A percentile compares a stretch with the other conserved stretches of the same genome.
Conservation (phyloP, 2,329 filamentous ascomycete species). For the Pseudonectria buxi region DNA sequence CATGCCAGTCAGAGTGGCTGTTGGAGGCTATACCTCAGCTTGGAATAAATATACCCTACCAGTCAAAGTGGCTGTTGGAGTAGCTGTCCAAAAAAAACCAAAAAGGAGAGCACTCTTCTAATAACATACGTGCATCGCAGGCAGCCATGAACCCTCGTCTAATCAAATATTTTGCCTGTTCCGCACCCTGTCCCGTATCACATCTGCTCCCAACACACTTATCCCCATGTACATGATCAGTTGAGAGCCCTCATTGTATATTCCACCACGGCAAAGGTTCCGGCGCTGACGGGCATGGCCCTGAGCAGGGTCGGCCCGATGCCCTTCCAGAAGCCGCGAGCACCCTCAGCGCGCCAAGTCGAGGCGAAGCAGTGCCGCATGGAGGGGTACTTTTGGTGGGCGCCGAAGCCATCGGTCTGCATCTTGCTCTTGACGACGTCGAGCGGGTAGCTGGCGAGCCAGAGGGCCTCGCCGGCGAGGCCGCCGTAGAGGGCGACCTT, state of each 20-base stretch:
- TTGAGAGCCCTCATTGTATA: constrained; percentile 58
- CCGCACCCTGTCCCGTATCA: background rate
- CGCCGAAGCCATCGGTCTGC: constrained; percentile 91
- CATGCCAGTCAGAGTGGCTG: background rate
- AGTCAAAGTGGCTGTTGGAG: background rate
- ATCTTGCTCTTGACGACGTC: constrained; percentile 99
- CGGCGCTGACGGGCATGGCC: constrained; percentile 94
- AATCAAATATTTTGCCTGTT: too few relatives aligned
- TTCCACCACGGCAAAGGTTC: constrained; percentile 87
- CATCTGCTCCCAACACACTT: background rate
- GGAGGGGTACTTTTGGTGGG: constrained; percentile 61
- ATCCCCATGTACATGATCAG: too few relatives aligned
- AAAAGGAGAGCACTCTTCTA: background rate
- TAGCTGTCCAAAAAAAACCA: too few relatives aligned
- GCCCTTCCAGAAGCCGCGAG: constrained; percentile 88
- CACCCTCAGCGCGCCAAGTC: constrained; percentile 70
- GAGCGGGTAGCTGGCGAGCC: constrained; percentile 89
- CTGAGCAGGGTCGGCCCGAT: constrained; percentile 84
- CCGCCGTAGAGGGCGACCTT: constrained; percentile 93
- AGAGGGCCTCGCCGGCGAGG: constrained; percentile 86
- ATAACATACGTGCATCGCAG: too few relatives aligned
- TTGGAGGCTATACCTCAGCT: background rate
- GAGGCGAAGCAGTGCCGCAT: constrained; percentile 89
- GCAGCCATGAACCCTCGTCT: too few relatives aligned
- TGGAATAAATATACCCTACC: background rate